Evolutionary conservation across 2,329 filamentous ascomycete species (phyloP), one percentile per base, ranked within the genome.

Genomic region (Cephalotrichum gorgonifer): DNA sequence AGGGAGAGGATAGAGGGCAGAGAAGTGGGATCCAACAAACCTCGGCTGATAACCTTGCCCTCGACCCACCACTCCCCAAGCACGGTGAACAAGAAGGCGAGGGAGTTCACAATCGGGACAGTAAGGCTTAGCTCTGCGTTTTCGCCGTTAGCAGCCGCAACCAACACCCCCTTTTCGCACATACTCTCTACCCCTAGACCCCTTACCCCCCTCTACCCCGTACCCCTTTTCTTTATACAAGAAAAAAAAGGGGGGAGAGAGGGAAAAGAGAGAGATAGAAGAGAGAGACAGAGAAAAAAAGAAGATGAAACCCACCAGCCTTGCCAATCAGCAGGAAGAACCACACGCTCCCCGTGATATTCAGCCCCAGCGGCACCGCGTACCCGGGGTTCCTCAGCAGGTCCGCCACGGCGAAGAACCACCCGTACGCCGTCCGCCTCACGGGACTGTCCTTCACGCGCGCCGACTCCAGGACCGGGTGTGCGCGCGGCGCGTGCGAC

Each of bases 61-160:
- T 96, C 91, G 1, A 91, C 88, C 73, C 85, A 94, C 89, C 90
- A 97, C 58, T 97, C 91, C 1, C 90, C 91, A 12, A 96, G 60
- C 2, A 96, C 90, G 0, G 91, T 97, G 61, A 96, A 97, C n/a
- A 97, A 67, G 57, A 97, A 97, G 0, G 91, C 91, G 60, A 95
- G 70, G 0, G 89, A 95, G 60, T 97, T 97, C 2, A 91, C 90
- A 54, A 97, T 93, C 2, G 91, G 91, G 1, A 97, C 90, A 2
- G 90, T 96, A 54, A 97, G 72, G 61, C 89, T 95, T 57, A 97
- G 63, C 65, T 97, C 91, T 93, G 57, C 33, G 12, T n/a, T 9
- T n/a, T n/a, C n/a, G n/a, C 6, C 33, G n/a, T 38, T 20, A 38
- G 33, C 33, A 38, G 15, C 33, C 33, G 15, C n/a, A 38, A 17